Conservation (phyloP, 208 protist species). For the Trypanosoma cruzi region DNA sequence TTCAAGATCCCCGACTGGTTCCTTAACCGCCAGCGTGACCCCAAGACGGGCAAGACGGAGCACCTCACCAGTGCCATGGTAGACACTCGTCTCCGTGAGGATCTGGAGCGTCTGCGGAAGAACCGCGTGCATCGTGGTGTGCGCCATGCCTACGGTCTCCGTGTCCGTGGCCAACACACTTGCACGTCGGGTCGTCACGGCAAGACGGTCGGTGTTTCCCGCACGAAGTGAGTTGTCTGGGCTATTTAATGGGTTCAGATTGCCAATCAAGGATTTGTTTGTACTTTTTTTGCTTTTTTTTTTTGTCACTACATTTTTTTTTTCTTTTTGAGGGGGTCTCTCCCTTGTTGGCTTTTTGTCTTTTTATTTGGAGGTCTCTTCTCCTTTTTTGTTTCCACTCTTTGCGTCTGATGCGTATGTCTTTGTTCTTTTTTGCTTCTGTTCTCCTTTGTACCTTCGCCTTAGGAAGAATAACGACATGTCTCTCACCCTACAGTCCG, state of each 20-base stretch:
- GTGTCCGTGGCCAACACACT: constrained; percentile 99
- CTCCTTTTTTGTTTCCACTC: too few relatives aligned
- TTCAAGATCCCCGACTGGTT: constrained; percentile 99
- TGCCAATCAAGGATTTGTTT: constrained; percentile 5
- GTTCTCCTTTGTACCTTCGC: constrained; percentile 6
- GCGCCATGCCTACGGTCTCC: constrained; percentile 98
- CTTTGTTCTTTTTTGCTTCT: constrained; percentile 25
- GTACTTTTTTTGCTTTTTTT: not conserved
- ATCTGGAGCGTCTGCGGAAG: constrained; percentile 99
- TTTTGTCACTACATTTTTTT: constrained; percentile 2
- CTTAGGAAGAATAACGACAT: constrained; percentile 29
- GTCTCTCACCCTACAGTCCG: constrained; percentile 70
- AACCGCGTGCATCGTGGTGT: constrained; percentile 98
- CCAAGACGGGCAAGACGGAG: constrained; percentile 97
- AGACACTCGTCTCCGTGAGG: constrained; percentile 98
- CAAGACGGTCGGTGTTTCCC: constrained; percentile 87
- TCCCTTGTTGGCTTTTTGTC: too few relatives aligned
- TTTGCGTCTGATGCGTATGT: too few relatives aligned
- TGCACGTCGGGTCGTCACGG: constrained; percentile 99
- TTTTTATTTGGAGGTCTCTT: too few relatives aligned
- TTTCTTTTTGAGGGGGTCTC: not conserved
- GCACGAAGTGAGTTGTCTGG: constrained; percentile 62
- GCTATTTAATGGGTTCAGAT: too few relatives aligned
- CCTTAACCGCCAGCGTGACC: constrained; percentile 99
- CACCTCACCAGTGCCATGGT: constrained; percentile 98